A percentile compares a stretch with the other conserved stretches of the same genome.
These are phyloP conservation scores for Venturia effusa DNA, from an alignment of 2,329 filamentous ascomycete genomes.

Conservation along the genomic window DNA sequence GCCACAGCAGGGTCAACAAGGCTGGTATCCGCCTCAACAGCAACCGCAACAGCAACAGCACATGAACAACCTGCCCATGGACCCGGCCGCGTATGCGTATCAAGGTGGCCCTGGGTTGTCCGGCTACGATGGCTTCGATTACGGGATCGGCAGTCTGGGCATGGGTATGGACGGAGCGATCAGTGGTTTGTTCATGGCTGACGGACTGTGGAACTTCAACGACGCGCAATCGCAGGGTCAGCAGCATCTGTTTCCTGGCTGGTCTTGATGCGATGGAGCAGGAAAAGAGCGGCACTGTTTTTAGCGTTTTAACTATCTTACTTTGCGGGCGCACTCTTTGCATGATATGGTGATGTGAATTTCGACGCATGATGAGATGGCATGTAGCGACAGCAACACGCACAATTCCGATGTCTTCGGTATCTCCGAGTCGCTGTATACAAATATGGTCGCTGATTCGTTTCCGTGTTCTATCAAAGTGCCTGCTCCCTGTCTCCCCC, in stretches of 20 bases:
- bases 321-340: too few relatives aligned
- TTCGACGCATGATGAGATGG: too few relatives aligned
- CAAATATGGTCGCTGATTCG: too few relatives aligned
- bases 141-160: not conserved
- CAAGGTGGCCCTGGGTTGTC: not conserved
- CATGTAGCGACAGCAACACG: too few relatives aligned
- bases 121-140: conserved; percentile 10
- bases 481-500: too few relatives aligned
- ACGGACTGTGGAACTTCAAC: conserved; percentile 8
- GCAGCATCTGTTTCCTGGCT: conserved; percentile 2
- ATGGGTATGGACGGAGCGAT: conserved; percentile 11
- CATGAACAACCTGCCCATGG: conserved; percentile 8
- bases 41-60: conserved; percentile 2
- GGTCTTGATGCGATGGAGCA: not conserved
- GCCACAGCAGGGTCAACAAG: conserved; percentile 4
- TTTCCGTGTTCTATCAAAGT: too few relatives aligned
- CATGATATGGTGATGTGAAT: too few relatives aligned
- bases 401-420: too few relatives aligned
- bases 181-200: conserved; percentile 8
- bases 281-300: too few relatives aligned
- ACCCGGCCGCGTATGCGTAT: conserved; percentile 9
- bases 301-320: too few relatives aligned
- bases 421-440: too few relatives aligned
- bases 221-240: not conserved
- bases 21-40: conserved; percentile 6